Evolutionary conservation across 495 filamentous ascomycete genomes (phyloP), one percentile per base, ranked within the genome.

Genomic region (Cercophora newfieldiana): DNA sequence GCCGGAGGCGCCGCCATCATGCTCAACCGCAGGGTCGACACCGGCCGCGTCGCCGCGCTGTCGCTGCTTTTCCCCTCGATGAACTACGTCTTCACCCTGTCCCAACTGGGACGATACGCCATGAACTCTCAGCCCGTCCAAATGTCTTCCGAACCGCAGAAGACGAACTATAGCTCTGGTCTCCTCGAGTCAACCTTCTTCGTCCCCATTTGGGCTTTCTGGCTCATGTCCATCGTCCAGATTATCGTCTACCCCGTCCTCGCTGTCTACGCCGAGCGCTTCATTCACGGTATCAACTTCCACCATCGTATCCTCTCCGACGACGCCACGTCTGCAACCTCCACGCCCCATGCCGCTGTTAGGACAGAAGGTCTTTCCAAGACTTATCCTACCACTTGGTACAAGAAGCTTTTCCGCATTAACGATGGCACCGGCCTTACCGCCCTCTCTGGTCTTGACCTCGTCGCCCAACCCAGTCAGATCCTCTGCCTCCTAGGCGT

Each of bases 401-500:
- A 83, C 18, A 66, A 82, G n/a, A 83, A 89, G 60, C 77, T 83
- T 0, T 78, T 78, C 26, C 67, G 79, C 70, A 71, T 81, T 54
- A 81, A 76, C 12, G 81, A 80, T 47, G 82, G 86, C 19, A 81
- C 81, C 3, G 65, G 65, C 3, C 88, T 94, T 1, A 72, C 85
- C 25, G 92, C 92, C 0, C 91, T 96, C 14, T 77, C 90, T 58
- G 69, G 83, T 26, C 74, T 96, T 19, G 82, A 83, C 14, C 75
- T 96, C 21, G 78, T 79, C 28, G 86, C 90, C 16, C 78, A 85
- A 16, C 85, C 86, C 65, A 90, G 91, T 2, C 86, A 93, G 66
- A 92, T 96, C 29, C 80, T 90, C 68, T 89, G 91, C 6, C 79
- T 96, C 0, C 82, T 96, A 2, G 91, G 92, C 18, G 90, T 91